Base-by-base conservation (phyloP, 805 yeast genomes). In the Myxozyma geophila region DNA sequence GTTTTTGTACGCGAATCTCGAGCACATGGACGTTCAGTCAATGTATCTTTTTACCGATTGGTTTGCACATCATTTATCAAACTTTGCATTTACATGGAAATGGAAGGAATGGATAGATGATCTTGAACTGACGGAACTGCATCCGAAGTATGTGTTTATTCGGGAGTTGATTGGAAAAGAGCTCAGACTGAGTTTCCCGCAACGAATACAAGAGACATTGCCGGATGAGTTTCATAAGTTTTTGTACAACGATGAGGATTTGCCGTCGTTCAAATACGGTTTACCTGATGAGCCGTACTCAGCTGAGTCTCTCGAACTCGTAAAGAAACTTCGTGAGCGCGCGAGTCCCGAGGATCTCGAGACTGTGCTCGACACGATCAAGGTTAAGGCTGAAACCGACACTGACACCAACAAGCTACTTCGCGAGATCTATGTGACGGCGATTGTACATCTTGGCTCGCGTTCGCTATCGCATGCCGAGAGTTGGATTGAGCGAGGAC, bases 61-160 rank as follows among this genome's bases (percentile, higher is more conserved):
- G 98, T 87, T 96, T 80, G 82, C 96, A 0, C 87, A 90, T 60
- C 99, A 95, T 76, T 84, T 95, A 74, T 89, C 96, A 71, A 95
- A 93, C 74, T 95, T 93, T 75, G 92, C 89, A 62, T 95, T 90
- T 77, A 90, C 92, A 43, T 95, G 99, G 99, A 91, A 92, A 73
- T 95, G 99, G 99, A 85, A 84, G 67, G 98, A 92, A 75, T 95
- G 99, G 99, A 84, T 82, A 35, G 75, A 70, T 10, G 76, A 78
- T 7, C 75, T 79, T 10, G 78, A 82, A 41, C 74, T 78, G 40
- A 77, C 81, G 36, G 71, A 72, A 15, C 85, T 83, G 71, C 92
- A 90, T 73, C 97, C 98, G 12, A 85, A 85, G 69, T 81, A 84
- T 66, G 83, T 82, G 52, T 88, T 93, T 69, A 85, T 93, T 64